Base-by-base conservation (phyloP, 139 green algal genomes). In the Coccomyxa sp. region DNA sequence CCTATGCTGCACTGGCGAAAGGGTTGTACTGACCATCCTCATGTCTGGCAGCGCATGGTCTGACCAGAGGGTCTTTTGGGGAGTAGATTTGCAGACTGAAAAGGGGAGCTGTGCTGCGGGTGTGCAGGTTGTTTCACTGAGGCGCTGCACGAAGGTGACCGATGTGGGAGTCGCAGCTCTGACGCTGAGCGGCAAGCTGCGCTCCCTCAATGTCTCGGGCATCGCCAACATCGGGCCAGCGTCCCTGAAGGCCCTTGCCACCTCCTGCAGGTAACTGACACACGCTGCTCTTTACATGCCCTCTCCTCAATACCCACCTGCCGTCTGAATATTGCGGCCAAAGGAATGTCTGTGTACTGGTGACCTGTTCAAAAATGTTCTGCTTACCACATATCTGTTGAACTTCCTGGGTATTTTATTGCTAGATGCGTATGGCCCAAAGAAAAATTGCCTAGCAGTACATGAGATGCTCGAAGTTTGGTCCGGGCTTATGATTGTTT, bases 161-260 rank as follows among this genome's bases (percentile, higher is more conserved):
- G 90, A 93, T 75, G 84, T n/a, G 13, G 86, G 83, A 9, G 31
- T 95, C 11, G 82, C 86, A 0, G 74, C 79, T 16, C 68, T 91
- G 23, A 86, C 86, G 17, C 45, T 81, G 45, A 27, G 71, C 13
- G 82, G 88, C 67, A 77, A 60, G 32, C 68, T 95, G 77, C 81
- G 32, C 31, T 68, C 75, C 58, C 76, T 94, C 0, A 58, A 58
- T 25, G 80, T 92, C 21, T 85, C 78, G 57, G 86, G 82, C 11
- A 30, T 92, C 1, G 81, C 59, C 27, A 18, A 32, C 10, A 66
- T 90, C 4, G 89, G 84, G 27, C 59, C 59, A 25, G 63, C 30
- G 23, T 75, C 68, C 14, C 18, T 87, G 58, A 82, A 79, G 75
- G 80, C 84, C 10, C 58, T 87, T 74, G 80, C 51, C 21, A 45